Conservation (phyloP, 129 eudicot species). For the Pulicaria dysenterica region DNA sequence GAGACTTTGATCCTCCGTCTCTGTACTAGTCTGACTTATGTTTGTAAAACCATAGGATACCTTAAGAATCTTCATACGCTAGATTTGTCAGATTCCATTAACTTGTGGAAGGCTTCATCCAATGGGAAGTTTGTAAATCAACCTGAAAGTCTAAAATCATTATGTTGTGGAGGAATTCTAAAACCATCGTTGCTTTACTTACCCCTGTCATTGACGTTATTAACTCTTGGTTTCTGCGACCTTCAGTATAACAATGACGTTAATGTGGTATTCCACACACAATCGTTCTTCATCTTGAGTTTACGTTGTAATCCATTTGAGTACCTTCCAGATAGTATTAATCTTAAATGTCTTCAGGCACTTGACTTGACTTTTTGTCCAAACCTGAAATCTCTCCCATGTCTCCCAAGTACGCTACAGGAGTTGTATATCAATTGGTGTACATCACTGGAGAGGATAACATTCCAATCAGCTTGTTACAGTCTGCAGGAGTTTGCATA, state of each 20-base stretch:
- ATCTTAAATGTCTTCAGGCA: background rate
- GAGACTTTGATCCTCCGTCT: no score
- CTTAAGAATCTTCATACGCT: no score
- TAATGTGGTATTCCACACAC: background rate
- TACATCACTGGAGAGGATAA: constrained; percentile 1
- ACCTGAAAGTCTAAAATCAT: no score
- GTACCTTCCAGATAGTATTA: background rate
- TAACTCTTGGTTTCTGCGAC: background rate
- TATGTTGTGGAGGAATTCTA: no score
- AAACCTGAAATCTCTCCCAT: background rate
- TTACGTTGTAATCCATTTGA: background rate
- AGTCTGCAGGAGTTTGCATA: background rate
- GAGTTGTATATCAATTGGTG: constrained; percentile 3
- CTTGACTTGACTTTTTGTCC: background rate
- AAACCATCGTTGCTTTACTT: background rate
- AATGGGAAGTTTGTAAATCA: no score
- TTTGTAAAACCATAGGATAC: no score
- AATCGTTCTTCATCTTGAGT: background rate
- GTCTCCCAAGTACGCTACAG: constrained; percentile 2
- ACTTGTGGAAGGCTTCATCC: no score
- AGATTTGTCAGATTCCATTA: no score
- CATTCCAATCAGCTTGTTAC: background rate
- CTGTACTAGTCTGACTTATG: no score
- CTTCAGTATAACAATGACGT: background rate
- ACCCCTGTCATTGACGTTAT: background rate